A percentile compares a stretch with the other conserved stretches of the same genome.
Conservation (phyloP, 202 grass and related monocot species). For the Bolboschoenoplectus hybrid region DNA sequence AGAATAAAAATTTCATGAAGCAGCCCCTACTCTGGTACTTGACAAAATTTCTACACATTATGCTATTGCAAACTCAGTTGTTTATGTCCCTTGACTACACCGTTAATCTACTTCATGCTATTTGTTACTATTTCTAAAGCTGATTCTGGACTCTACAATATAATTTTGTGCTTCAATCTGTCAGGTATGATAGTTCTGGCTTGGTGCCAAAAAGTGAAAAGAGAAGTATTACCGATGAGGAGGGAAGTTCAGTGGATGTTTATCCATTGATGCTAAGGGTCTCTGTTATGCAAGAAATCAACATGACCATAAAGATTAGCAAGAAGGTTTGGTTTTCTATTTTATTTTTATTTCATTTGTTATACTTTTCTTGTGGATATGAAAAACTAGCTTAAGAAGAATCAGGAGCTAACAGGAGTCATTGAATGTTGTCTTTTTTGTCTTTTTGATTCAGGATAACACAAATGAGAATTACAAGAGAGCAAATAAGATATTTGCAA, state of each 20-base stretch:
- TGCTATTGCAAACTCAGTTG: neutral
- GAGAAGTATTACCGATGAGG: slow-evolving; percentile 59
- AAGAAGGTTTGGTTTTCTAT: slow-evolving; percentile 68
- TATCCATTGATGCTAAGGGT: slow-evolving; percentile 92
- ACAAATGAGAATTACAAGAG: slow-evolving; percentile 84
- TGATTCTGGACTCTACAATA: neutral
- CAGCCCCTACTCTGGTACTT: neutral
- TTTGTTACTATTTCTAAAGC: neutral
- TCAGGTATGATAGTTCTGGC: slow-evolving; percentile 39
- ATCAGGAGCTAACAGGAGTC: neutral
- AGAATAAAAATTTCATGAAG: neutral
- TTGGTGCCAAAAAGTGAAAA: slow-evolving; percentile 65
- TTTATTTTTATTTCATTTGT: slow-evolving; percentile 34
- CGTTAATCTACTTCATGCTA: neutral
- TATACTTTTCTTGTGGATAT: slow-evolving; percentile 37
- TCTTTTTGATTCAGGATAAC: slow-evolving; percentile 76
- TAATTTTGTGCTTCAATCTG: slow-evolving; percentile 34
- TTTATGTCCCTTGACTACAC: neutral
- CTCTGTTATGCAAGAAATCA: slow-evolving; percentile 79
- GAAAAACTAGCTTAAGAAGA: slow-evolving; percentile 23
- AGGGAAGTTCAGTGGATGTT: slow-evolving; percentile 63
- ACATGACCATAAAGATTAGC: slow-evolving; percentile 85
- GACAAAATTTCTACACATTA: neutral
- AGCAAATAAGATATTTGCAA: slow-evolving; percentile 85
- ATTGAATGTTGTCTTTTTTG: slow-evolving; percentile 31